phyloP scores from a whole-genome alignment of 805 yeast species.

The Metschnikowia lunata region DNA sequence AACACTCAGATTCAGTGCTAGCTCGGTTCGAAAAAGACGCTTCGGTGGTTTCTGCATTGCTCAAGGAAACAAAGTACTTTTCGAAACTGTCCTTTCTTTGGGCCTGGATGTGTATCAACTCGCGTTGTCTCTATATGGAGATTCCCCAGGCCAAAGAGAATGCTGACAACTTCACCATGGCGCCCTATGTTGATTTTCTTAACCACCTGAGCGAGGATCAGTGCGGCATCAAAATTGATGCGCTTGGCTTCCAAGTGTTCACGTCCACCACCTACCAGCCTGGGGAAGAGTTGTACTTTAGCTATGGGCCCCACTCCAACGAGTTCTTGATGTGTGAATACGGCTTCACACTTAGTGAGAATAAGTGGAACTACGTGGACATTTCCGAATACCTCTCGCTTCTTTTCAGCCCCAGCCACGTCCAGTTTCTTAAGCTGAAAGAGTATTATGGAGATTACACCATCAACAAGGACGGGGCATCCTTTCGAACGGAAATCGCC shows the following conservation, averaged over 20 bases:
- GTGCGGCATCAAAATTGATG: slow-evolving; percentile 46
- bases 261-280: slow-evolving; percentile 25
- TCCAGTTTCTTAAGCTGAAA: slow-evolving; percentile 42
- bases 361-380: slow-evolving; percentile 71
- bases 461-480: slow-evolving; percentile 44
- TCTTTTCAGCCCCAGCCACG: slow-evolving; percentile 35
- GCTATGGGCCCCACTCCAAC: slow-evolving; percentile 88
- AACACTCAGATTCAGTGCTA: slow-evolving; percentile 40
- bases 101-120: slow-evolving; percentile 85
- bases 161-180: slow-evolving; percentile 78
- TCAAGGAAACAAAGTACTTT: slow-evolving; percentile 11
- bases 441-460: slow-evolving; percentile 78
- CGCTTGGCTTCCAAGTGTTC: slow-evolving; percentile 50
- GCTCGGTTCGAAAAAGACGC: slow-evolving; percentile 45
- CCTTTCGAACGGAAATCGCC: slow-evolving; percentile 75
- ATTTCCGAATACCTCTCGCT: slow-evolving; percentile 42
- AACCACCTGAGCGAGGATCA: slow-evolving; percentile 63
- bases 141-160: slow-evolving; percentile 49
- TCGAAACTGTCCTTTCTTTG: slow-evolving; percentile 42
- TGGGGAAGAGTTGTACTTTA: slow-evolving; percentile 59
- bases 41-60: slow-evolving; percentile 25
- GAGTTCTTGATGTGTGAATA: slow-evolving; percentile 80
- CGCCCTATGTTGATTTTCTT: slow-evolving; percentile 84
- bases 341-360: slow-evolving; percentile 63
- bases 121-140: slow-evolving; percentile 82